Evolutionary conservation across 306 rosid species (phyloP), one percentile per base, ranked within the genome.

Genomic region (Cercis canadensis): DNA sequence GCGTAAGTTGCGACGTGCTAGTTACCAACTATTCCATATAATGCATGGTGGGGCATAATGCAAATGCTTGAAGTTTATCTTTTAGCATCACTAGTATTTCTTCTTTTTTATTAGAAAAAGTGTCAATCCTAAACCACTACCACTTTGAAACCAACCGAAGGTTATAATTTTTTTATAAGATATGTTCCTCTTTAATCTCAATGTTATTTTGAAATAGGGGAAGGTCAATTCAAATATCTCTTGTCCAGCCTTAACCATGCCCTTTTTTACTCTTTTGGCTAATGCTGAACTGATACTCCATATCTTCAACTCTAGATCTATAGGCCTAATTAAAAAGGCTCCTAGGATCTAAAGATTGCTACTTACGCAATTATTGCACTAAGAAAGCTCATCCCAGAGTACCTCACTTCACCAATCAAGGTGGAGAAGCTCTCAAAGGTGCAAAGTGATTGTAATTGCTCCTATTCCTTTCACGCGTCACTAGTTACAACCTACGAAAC

Each of bases 391-490:
- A 24, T 24, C 29, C 1, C 29, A 24, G 29, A 24, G 29, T 3
- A 24, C 29, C 29, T 24, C 70, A 64, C 47, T 56, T 78, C 60
- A 78, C 67, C 56, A 78, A 31, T 55, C 59, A 54, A 52, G 59
- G 82, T 73, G 75, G 75, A 74, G 72, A 62, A 51, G 56, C 29
- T 24, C 29, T 24, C 29, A 45, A 64, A 77, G 73, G 54, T 64
- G 72, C 74, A 65, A 78, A 82, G 83, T 45, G 58, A 70, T 52
- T 21, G 74, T 50, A 29, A 69, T n/a, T n/a, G n/a, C n/a, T n/a
- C n/a, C n/a, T n/a, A n/a, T 69, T 74, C 51, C 75, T 34, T 64
- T 64, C 57, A 52, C 73, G 40, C 53, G 31, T 16, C 63, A 44
- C 31, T 16, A 17, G 44, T 64, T 51, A 33, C 46, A 39, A 43